Evolutionary conservation across 768 basidiomycete species (phyloP).

Genomic region (Kwoniella sp.): DNA sequence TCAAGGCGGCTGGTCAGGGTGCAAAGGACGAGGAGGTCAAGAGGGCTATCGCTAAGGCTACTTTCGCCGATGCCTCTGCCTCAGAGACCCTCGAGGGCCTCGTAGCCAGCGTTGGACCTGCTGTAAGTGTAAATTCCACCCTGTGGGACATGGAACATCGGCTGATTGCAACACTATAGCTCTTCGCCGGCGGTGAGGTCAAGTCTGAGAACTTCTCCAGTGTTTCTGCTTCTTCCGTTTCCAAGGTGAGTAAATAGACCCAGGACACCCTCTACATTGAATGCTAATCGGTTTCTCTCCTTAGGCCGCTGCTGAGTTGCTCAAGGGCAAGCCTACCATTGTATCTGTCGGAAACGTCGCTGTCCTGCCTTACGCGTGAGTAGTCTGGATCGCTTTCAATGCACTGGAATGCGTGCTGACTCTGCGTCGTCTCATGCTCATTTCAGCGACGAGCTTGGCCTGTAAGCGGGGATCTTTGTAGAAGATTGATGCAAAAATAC

Average conservation of each 20-base stretch:
- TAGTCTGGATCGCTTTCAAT: slow-evolving; percentile 1
- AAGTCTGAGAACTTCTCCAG: slow-evolving; percentile 49
- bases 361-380: slow-evolving; percentile 70
- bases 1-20: slow-evolving; percentile 59
- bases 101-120: slow-evolving; percentile 64
- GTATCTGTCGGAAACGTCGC: slow-evolving; percentile 81
- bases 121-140: too few species aligned
- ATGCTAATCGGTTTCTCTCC: background rate
- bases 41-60: slow-evolving; percentile 82
- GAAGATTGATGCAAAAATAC: slow-evolving; percentile 20
- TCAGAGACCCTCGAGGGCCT: slow-evolving; percentile 73
- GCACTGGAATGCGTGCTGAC: background rate
- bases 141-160: background rate
- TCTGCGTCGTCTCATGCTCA: background rate
- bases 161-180: slow-evolving; percentile 57
- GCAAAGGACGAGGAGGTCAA: slow-evolving; percentile 75
- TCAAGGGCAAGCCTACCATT: slow-evolving; percentile 78
- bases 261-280: slow-evolving; percentile 2
- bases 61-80: slow-evolving; percentile 73
- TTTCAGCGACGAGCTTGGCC: slow-evolving; percentile 50
- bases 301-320: slow-evolving; percentile 64
- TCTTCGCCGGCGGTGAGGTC: slow-evolving; percentile 64
- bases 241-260: slow-evolving; percentile 63
- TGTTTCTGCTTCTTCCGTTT: slow-evolving; percentile 67
- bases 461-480: slow-evolving; percentile 30